Evolutionary conservation across 2,329 filamentous ascomycete genomes (phyloP).

Genomic region (Verticillium zaregamsianum): DNA sequence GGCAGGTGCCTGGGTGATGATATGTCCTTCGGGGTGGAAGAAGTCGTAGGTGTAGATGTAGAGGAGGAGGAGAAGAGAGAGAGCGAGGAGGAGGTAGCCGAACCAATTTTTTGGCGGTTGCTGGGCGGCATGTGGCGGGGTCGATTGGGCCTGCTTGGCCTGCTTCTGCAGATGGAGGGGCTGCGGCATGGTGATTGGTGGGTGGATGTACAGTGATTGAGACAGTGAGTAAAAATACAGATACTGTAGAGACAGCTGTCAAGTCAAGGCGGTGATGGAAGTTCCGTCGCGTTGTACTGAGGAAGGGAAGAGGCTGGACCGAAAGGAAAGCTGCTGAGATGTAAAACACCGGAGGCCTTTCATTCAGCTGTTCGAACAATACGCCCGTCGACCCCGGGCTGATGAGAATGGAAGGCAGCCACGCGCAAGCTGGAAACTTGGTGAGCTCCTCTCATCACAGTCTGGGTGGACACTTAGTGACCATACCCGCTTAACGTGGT

Average conservation of each 20-base stretch:
- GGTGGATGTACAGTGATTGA: background rate
- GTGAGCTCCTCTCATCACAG: background rate
- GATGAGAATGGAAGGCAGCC: background rate
- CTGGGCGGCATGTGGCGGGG: conserved; percentile 3
- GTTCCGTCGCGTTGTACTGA: background rate
- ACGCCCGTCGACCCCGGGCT: background rate
- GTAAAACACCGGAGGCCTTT: background rate
- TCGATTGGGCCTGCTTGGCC: conserved; percentile 4
- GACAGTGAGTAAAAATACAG: background rate
- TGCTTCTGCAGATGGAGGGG: conserved; percentile 23
- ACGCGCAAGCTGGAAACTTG: background rate
- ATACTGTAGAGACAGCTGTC: background rate
- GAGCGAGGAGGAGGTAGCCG: conserved; percentile 14
- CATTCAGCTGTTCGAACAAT: background rate
- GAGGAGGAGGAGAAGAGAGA: background rate
- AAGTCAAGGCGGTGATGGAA: background rate
- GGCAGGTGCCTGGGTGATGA: background rate
- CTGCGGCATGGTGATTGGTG: conserved; percentile 23
- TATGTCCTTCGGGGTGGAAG: conserved; percentile 13
- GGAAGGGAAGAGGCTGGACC: background rate
- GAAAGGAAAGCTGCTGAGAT: background rate
- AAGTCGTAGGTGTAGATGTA: background rate
- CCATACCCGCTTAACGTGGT: background rate
- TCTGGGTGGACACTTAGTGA: background rate
- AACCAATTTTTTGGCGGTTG: conserved; percentile 15